Conservation (phyloP, 345 rosid species). For the Erodium maritimum region DNA sequence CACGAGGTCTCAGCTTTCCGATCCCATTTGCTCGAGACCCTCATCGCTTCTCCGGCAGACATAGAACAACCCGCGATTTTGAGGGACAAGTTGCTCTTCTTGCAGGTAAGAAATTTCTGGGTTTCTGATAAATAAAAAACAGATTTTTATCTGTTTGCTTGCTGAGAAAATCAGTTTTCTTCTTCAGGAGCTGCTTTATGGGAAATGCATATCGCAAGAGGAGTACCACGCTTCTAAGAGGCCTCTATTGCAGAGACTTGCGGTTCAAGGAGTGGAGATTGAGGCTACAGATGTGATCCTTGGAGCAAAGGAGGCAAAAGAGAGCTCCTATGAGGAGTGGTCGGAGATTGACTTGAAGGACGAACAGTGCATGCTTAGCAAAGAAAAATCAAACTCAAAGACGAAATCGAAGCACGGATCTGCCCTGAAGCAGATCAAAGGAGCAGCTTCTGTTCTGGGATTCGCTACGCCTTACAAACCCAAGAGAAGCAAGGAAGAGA, state of each 20-base stretch:
- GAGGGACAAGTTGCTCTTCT: constrained; percentile 57
- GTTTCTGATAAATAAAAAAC: not conserved
- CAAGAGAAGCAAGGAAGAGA: constrained; percentile 24
- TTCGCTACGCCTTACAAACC: constrained; percentile 32
- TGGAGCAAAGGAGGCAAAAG: constrained; percentile 19
- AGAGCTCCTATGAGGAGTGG: constrained; percentile 49
- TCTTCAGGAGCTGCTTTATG: constrained; percentile 47
- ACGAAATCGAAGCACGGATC: constrained; percentile 30
- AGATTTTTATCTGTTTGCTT: not conserved
- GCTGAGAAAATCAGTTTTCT: not conserved
- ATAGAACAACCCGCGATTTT: constrained; percentile 39
- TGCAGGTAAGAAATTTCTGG: constrained; percentile 32
- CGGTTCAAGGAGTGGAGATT: constrained; percentile 64
- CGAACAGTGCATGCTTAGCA: constrained; percentile 22
- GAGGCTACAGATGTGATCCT: constrained; percentile 43
- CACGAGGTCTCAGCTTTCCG: constrained; percentile 45
- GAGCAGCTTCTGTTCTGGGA: constrained; percentile 48
- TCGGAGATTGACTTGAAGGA: constrained; percentile 58
- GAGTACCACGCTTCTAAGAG: constrained; percentile 69
- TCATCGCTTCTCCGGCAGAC: constrained; percentile 39
- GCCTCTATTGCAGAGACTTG: constrained; percentile 57
- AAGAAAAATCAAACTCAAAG: constrained; percentile 23
- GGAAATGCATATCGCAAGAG: constrained; percentile 54
- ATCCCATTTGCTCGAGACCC: constrained; percentile 48
- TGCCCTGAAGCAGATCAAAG: constrained; percentile 47